A percentile compares a stretch with the other conserved stretches of the same genome.
These are phyloP conservation scores for Geotrichum reessii DNA, from an alignment of 1,139 yeast species.

Conservation along the genomic window DNA sequence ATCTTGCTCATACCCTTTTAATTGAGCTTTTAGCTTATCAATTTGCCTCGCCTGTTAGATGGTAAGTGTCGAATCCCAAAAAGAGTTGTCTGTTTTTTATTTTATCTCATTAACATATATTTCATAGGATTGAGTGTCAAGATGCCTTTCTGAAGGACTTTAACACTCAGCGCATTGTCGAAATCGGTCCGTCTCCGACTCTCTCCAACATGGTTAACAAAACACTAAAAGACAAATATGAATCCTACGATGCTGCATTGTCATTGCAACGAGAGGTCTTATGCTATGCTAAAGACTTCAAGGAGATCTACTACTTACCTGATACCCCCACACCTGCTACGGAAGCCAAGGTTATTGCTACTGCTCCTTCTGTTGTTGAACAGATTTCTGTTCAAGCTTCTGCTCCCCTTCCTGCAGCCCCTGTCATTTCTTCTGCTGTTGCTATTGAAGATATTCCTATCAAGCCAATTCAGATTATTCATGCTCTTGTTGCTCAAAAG, in stretches of 20 bases:
- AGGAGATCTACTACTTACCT: conserved; percentile 92
- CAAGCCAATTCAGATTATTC: conserved; percentile 73
- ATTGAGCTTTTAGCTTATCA: conserved; percentile 96
- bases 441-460: conserved; percentile 86
- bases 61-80: conserved; percentile 42
- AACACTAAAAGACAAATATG: conserved; percentile 92
- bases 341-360: conserved; percentile 32
- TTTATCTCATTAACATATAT: neutral
- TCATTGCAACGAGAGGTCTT: conserved; percentile 94
- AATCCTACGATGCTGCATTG: conserved; percentile 94
- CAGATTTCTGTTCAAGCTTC: conserved; percentile 38
- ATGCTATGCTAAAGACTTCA: conserved; percentile 91
- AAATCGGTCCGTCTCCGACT: conserved; percentile 97
- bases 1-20: conserved; percentile 85
- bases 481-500: conserved; percentile 90
- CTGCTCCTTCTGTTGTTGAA: conserved; percentile 40
- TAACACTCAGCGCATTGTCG: conserved; percentile 94
- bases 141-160: conserved; percentile 91
- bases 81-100: neutral
- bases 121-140: conserved; percentile 75
- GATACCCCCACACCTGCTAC: conserved; percentile 58
- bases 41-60: conserved; percentile 97
- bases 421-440: conserved; percentile 69
- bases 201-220: conserved; percentile 97
- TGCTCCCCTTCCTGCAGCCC: conserved; percentile 47